Evolutionary conservation across 1,284 basidiomycete species (phyloP), one percentile per base, ranked within the genome.

Genomic region (Pulchroboletus neoregius): DNA sequence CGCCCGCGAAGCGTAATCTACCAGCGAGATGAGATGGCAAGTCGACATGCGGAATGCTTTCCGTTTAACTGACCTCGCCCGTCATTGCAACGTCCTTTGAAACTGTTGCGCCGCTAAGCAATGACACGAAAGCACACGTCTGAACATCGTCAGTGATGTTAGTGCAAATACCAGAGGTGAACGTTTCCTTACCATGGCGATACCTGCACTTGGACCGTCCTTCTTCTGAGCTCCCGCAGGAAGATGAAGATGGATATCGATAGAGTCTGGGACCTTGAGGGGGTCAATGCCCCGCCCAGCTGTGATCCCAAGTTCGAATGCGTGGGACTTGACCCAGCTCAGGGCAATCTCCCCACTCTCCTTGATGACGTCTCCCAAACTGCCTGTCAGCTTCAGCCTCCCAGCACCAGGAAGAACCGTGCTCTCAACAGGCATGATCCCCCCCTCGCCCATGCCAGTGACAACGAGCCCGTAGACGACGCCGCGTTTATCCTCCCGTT

Each of bases 381-480:
- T 87, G 9, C 91, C 91, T 0, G 91, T 94, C 53, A 92, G 66
- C 67, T 83, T 86, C 57, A 93, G 68, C 54, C 71, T 68, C 3
- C 89, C 89, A 15, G 66, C 68, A 2, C 89, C 90, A 3, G 88
- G 88, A 3, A 91, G 73, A 8, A 78, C 74, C 23, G 83, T 80
- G 33, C 81, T 87, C 69, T 94, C 90, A 16, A 94, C 86, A 6
- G 88, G 87, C 38, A 95, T 59, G 48, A 94, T 84, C 1, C 87
- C 88, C 22, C 93, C 91, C 57, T 91, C 90, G 2, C 92, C 91
- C 67, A 86, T 83, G 3, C 91, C 91, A 57, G 84, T 88, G 36
- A 95, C 93, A 11, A 93, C 91, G 15, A 94, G 73, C 0, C 92
- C 91, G 55, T 91, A 93, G 4, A 91, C 83, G 15, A 94, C 75